Evolutionary conservation across 2,329 filamentous ascomycete species (phyloP), one percentile per base, ranked within the genome.

Genomic region (Cytospora leucostoma): DNA sequence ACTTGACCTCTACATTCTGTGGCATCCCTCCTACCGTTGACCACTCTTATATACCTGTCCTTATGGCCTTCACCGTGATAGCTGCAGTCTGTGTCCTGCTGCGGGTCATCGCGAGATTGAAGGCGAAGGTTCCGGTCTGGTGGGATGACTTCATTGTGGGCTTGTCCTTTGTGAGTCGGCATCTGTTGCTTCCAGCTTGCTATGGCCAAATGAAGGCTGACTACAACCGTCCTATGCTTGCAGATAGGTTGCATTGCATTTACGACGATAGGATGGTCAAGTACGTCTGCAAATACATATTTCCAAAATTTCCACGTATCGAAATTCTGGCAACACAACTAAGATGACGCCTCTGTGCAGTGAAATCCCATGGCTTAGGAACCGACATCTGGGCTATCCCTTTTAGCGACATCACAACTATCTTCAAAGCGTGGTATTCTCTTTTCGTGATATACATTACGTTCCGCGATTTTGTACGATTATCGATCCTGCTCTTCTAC

Each of bases 331-430:
- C 13, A 3, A 59, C 40, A 19, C 13, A 47, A 11, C 40, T 47
- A 13, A 15, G 34, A 44, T 59, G 34, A 59, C 33, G 7, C n/a
- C 4, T 2, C 33, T 33, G 3, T 33, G 19, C 34, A 59, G 47
- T 59, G 21, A 35, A 27, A 10, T 12, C 34, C 44, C 34, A 37
- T 32, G 56, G 56, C 33, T n/a, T 59, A 21, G 56, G 56, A 15
- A 59, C 47, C 7, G 56, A 59, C 33, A 51, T 59, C 4, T 59
- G 47, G 47, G 56, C 47, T 6, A 4, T 59, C 21, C 56, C 56
- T 2, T 59, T 51, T n/a, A 49, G 40, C 13, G 7, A 59, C n/a
- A 59, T 59, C 47, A 52, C 44, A 4, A 8, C 8, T 7, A 59
- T 59, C n/a, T 59, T 59, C 47, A 59, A 51, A n/a, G 34, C 19